Evolutionary conservation across 352 stramenopile species (phyloP), one percentile per base, ranked within the genome.

Genomic region (Phytophthora pistaciae): DNA sequence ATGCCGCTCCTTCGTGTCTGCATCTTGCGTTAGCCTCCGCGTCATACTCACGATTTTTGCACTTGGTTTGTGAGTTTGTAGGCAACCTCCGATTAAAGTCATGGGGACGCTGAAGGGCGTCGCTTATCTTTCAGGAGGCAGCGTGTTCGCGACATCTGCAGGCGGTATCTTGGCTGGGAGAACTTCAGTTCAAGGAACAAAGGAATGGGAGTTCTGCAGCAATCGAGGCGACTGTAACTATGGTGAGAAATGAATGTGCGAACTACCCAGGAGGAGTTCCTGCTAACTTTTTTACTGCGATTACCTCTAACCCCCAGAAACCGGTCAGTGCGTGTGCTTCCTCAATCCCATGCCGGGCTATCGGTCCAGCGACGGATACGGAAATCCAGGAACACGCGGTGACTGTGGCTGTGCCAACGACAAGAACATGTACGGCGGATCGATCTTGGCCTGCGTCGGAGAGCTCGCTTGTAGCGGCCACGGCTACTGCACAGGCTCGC

Each of bases 371-470:
- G 86, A 94, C 56, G 91, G 90, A 14, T 97, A 96, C 63, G 95
- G 94, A 21, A 96, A 91, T 44, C 76, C 75, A 10, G 95, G 95
- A 3, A 80, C 77, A 36, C 83, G 91, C n/a, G 96, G 92, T 13
- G 96, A 99, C 75, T 99, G 96, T 56, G 96, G 96, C 7, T 92
- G 91, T 60, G 88, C 87, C 14, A 91, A 94, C 59, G 85, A 90
- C 55, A 84, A 91, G 27, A 97, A 92, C 48, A 76, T 90, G 40
- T 94, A 93, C 57, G 84, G 84, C 9, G 85, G 87, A 1, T 16
- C 70, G 1, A 92, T 93, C 60, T 82, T 72, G 38, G 56, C 82
- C 1, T 95, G 88, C 52, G 67, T 85, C 0, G 88, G 88, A 0
- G 86, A 93, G 59, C 64, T 94, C 6, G 68, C 83, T n/a, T 95